Conservation (phyloP, 106 monocot species). For the Dendrobium officinale region DNA sequence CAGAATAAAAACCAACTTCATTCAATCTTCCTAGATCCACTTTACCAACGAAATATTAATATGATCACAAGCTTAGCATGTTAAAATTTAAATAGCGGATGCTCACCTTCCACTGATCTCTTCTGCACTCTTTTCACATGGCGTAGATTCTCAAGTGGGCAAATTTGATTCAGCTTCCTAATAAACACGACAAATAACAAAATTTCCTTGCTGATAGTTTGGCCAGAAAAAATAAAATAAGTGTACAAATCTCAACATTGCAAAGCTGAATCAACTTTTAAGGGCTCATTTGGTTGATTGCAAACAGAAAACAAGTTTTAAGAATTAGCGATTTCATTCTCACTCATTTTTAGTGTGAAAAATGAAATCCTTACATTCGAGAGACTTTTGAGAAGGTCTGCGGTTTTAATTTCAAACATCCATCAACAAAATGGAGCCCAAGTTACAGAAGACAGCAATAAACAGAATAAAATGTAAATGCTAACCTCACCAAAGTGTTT, state of each 20-base stretch:
- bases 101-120: slow-evolving; percentile 31
- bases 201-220: background rate
- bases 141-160: slow-evolving; percentile 45
- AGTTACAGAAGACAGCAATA: background rate
- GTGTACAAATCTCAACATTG: background rate
- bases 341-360: background rate
- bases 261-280: background rate
- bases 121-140: slow-evolving; percentile 55
- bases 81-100: background rate
- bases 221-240: background rate
- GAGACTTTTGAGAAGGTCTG: background rate
- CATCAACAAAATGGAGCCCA: background rate
- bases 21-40: background rate
- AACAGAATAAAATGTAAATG: background rate
- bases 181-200: background rate
- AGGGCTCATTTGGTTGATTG: background rate
- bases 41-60: background rate
- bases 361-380: background rate
- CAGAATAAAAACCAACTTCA: background rate
- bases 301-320: background rate
- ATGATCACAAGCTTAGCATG: background rate
- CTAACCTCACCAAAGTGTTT: slow-evolving; percentile 52
- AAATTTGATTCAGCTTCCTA: slow-evolving; percentile 48
- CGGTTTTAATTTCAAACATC: background rate
- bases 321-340: background rate